phyloP scores from a whole-genome alignment of 2,329 filamentous ascomycete species.

The Aspergillus ustus region DNA sequence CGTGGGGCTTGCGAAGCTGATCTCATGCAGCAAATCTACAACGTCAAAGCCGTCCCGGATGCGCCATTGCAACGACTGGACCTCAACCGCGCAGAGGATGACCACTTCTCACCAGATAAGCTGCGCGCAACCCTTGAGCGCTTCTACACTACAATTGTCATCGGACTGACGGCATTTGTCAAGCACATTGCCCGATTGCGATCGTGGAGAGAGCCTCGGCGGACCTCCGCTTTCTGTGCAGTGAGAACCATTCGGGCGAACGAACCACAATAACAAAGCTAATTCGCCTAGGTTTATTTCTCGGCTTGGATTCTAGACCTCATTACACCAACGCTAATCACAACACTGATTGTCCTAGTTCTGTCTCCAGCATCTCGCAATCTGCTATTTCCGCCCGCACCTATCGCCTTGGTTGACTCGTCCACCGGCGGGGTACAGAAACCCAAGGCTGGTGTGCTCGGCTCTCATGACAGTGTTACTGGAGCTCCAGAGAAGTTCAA shows the following conservation, averaged over 20 bases:
- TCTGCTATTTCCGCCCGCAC: conserved; percentile 74
- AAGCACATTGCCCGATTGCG: conserved; percentile 77
- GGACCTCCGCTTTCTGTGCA: conserved; percentile 69
- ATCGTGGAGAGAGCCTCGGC: conserved; percentile 74
- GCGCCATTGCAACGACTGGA: conserved; percentile 65
- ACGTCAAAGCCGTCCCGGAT: conserved; percentile 68
- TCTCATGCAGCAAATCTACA: conserved; percentile 61
- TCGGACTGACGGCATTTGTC: conserved; percentile 67
- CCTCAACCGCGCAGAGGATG: conserved; percentile 78
- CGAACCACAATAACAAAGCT: not conserved
- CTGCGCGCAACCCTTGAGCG: conserved; percentile 77
- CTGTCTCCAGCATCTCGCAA: conserved; percentile 65
- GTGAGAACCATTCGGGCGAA: conserved; percentile 39
- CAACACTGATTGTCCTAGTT: conserved; percentile 68
- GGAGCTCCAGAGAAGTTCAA: conserved; percentile 83
- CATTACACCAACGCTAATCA: conserved; percentile 64
- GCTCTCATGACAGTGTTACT: conserved; percentile 75
- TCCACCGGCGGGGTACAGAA: conserved; percentile 77
- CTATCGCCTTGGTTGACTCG: conserved; percentile 71
- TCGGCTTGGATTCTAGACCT: conserved; percentile 74
- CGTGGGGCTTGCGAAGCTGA: conserved; percentile 26
- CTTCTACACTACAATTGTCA: conserved; percentile 77
- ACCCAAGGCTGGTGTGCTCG: conserved; percentile 74
- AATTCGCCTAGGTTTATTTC: conserved; percentile 53
- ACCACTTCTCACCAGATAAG: conserved; percentile 84